Evolutionary conservation across 1,139 yeast genomes (phyloP).

Genomic region (Yamadazyma sp.): DNA sequence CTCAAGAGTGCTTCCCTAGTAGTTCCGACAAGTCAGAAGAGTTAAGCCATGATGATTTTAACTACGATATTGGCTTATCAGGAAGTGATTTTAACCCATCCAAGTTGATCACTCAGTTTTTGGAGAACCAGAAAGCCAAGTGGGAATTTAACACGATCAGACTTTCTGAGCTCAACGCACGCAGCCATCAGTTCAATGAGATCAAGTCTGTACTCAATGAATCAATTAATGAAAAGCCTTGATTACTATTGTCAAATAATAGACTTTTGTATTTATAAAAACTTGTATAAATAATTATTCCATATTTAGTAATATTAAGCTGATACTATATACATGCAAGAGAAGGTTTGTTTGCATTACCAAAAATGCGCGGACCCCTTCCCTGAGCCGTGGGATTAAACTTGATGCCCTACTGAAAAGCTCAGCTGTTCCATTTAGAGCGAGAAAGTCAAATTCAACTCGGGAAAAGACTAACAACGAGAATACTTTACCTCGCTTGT

Average conservation of each 20-base stretch:
- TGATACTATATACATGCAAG: background rate
- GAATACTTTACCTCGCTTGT: too few species aligned
- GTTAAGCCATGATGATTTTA: conserved; percentile 14
- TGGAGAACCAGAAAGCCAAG: conserved; percentile 15
- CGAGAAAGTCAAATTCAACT: too few species aligned
- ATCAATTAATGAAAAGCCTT: conserved; percentile 1
- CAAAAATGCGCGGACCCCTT: too few species aligned
- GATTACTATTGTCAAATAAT: background rate
- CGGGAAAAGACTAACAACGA: too few species aligned
- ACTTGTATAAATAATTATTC: background rate
- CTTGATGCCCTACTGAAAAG: background rate
- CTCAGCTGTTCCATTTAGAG: background rate
- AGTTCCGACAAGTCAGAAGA: background rate
- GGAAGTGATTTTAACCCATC: conserved; percentile 29
- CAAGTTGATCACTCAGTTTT: conserved; percentile 19
- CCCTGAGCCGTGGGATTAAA: background rate
- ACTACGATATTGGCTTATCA: conserved; percentile 24
- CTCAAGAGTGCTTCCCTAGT: conserved; percentile 8
- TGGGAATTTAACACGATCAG: conserved; percentile 19
- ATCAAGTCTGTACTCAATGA: conserved; percentile 20
- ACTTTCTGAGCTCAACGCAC: conserved; percentile 19
- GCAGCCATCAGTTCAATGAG: conserved; percentile 23
- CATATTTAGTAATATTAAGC: too few species aligned
- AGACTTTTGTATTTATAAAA: background rate
- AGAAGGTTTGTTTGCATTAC: background rate